Evolutionary conservation across 2,329 filamentous ascomycete species (phyloP).

Genomic region (Fusarium redolens): DNA sequence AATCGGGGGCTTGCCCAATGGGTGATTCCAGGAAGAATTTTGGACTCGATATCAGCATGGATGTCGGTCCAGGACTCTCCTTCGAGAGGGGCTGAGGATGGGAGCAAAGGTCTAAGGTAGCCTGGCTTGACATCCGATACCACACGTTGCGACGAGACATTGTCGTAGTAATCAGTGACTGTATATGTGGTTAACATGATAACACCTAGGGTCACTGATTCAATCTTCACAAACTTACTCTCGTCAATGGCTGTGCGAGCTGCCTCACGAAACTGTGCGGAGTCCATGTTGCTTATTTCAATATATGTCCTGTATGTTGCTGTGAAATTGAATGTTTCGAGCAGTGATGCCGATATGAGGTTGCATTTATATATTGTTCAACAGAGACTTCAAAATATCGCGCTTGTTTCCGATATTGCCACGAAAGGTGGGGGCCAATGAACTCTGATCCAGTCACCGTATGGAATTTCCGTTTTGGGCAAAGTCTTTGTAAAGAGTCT

Average conservation of each 20-base stretch:
- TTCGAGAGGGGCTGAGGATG: constrained; percentile 65
- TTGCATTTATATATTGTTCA: not conserved
- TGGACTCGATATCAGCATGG: constrained; percentile 82
- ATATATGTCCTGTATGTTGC: not conserved
- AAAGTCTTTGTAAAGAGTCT: not conserved
- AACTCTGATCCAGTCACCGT: not conserved
- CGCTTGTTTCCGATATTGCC: not conserved
- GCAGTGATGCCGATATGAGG: not conserved
- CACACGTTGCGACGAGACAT: constrained; percentile 76
- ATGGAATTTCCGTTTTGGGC: not conserved
- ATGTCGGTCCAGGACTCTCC: constrained; percentile 83
- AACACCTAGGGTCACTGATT: not conserved
- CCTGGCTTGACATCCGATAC: constrained; percentile 84
- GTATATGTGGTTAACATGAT: not conserved
- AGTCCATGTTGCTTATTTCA: constrained; percentile 70
- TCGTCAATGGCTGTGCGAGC: constrained; percentile 84
- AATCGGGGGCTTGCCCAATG: constrained; percentile 97
- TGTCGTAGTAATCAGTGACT: constrained; percentile 89
- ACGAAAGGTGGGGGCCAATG: not conserved
- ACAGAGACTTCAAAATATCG: not conserved
- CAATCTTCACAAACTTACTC: constrained; percentile 64
- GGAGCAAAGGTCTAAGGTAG: constrained; percentile 78
- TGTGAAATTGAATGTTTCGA: not conserved
- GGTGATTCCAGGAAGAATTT: constrained; percentile 92
- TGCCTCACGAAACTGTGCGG: constrained; percentile 79